Evolutionary conservation across 768 basidiomycete genomes (phyloP), one percentile per base, ranked within the genome.

Genomic region (Panaeolus cyanescens): DNA sequence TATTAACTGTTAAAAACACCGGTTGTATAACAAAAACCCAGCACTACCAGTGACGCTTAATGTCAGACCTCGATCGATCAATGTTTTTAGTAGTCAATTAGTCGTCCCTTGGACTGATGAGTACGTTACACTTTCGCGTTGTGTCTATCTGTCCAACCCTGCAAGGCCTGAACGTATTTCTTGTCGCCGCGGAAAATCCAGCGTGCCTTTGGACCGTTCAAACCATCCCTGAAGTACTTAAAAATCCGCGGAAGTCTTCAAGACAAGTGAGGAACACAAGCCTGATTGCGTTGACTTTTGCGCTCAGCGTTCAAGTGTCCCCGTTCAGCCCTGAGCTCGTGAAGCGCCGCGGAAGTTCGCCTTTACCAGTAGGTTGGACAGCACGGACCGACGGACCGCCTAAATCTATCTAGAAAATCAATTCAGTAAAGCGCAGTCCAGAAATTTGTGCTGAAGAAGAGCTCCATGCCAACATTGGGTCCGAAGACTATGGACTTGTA

Each of bases 291-390:
- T 50, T 50, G 15, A 15, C 25, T 50, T 15, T 22, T 42, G 20
- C 45, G 25, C 45, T 30, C 45, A 50, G n/a, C 45, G 25, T 50
- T 50, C 9, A 28, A 28, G 45, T 15, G 45, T 30, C 45, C 45
- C n/a, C n/a, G n/a, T n/a, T n/a, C n/a, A n/a, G n/a, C n/a, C n/a
- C 45, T 50, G 45, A 50, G 45, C 45, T 50, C 45, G 45, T 30
- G 45, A 50, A 50, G 22, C 22, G 25, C 45, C 45, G 45, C 45
- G 45, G 45, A 50, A 50, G 1, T 50, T 20, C 2, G n/a, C n/a
- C n/a, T n/a, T n/a, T n/a, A n/a, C n/a, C n/a, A n/a, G n/a, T n/a
- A n/a, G n/a, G n/a, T n/a, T n/a, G n/a, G n/a, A n/a, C 19, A 15
- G 15, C 45, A 5, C 45, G 15, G 15, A 20, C 10, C 25, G 45